Conservation (phyloP, 768 basidiomycete genomes). For the Amyloporia xantha region DNA sequence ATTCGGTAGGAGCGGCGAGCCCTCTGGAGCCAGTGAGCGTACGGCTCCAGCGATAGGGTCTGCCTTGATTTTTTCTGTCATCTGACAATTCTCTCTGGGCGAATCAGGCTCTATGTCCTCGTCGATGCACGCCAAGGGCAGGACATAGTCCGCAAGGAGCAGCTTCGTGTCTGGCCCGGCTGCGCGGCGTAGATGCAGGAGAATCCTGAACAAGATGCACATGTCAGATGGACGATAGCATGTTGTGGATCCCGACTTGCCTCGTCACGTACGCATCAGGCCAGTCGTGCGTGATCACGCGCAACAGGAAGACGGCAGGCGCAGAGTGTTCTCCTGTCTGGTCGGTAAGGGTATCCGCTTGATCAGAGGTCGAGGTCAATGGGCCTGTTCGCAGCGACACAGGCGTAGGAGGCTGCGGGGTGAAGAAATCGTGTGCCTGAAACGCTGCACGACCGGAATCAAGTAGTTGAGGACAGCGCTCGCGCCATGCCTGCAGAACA, state of each 20-base stretch:
- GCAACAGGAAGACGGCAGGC: slow-evolving; percentile 61
- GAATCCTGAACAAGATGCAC: slow-evolving; percentile 25
- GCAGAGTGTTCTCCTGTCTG: slow-evolving; percentile 1
- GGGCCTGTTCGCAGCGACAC: too few relatives aligned
- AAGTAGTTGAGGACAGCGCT: slow-evolving; percentile 51
- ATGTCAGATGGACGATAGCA: not conserved
- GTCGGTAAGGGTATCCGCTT: not conserved
- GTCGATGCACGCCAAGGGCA: slow-evolving; percentile 66
- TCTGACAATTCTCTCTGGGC: not conserved
- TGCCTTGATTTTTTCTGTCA: slow-evolving; percentile 6
- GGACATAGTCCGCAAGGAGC: slow-evolving; percentile 64
- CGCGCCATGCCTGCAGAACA: slow-evolving; percentile 45
- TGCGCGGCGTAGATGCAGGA: slow-evolving; percentile 37
- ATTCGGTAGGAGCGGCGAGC: slow-evolving; percentile 63
- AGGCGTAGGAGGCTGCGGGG: slow-evolving; percentile 38
- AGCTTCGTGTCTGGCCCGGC: slow-evolving; percentile 45
- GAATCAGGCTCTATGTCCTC: slow-evolving; percentile 20
- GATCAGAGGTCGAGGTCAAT: not conserved
- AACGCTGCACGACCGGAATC: slow-evolving; percentile 47
- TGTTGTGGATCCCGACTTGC: slow-evolving; percentile 13
- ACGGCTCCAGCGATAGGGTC: slow-evolving; percentile 40
- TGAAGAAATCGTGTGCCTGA: slow-evolving; percentile 76
- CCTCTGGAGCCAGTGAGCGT: slow-evolving; percentile 44
- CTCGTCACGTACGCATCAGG: slow-evolving; percentile 42
- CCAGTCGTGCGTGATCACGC: slow-evolving; percentile 77